Evolutionary conservation across 192 early-diverging fungal genomes (phyloP), one percentile per base, ranked within the genome.

Genomic region (Podila epigama): DNA sequence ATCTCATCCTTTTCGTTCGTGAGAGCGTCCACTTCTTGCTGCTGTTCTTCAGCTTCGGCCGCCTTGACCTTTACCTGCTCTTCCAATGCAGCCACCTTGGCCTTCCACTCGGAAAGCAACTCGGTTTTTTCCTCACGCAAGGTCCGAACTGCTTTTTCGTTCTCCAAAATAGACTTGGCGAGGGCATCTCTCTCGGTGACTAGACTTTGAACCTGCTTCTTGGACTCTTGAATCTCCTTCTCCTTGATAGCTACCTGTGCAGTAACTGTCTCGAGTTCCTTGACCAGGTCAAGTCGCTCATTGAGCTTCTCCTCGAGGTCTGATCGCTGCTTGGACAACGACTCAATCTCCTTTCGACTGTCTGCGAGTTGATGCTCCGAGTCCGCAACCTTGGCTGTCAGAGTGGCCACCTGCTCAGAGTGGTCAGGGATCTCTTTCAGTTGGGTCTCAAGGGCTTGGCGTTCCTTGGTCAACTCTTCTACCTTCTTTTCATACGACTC

Each of bases 401-500:
- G 36, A 4, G 55, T 33, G 1, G 60, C 51, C 34, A 77, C 20
- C 54, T 77, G 59, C 11, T 27, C 55, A 22, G 65, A 58, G 2
- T 58, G 50, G 25, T 68, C 66, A 7, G 60, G 66, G 1, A 28
- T 53, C 8, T 37, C 60, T 4, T 31, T 55, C 66, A 77, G 18
- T 18, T 64, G 59, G 20, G 11, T 58, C 60, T 64, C 39, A n/a
- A 77, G 28, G 15, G 58, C 60, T 1, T 28, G 44, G 6, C 54
- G 66, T 6, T 77, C 73, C 33, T 68, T 56, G n/a, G 44, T 63
- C 60, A 77, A 31, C 2, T 51, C 50, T 3, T 25, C 10, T 18
- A 68, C 15, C 8, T 59, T 29, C 25, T 63, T 36, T 27, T 68
- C 60, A 1, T 58, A 40, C 44, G 39, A 58, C 32, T 53, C 34